Evolutionary conservation across 2,329 filamentous ascomycete genomes (phyloP).

Genomic region (Drechslerella stenobrocha): DNA sequence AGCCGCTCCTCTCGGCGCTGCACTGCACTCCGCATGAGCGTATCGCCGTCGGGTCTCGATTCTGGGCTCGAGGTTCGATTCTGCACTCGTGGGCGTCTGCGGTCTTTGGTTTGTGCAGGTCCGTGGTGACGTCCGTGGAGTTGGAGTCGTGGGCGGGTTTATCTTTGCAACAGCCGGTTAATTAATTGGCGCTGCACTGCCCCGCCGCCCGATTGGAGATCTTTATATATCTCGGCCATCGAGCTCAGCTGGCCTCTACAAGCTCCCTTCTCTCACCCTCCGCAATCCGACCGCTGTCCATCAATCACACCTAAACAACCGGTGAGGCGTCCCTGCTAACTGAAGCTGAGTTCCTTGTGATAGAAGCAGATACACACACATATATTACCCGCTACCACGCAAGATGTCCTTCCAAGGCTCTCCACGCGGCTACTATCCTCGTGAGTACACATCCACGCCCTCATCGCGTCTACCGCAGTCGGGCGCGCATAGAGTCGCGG

Average conservation of each 20-base stretch:
- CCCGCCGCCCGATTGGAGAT: background rate
- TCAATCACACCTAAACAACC: background rate
- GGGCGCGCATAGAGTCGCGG: background rate
- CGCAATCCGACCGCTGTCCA: background rate
- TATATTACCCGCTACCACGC: background rate
- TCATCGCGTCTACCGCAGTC: slow-evolving; percentile 21
- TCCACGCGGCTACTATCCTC: slow-evolving; percentile 59
- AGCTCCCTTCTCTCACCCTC: background rate
- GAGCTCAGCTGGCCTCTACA: background rate
- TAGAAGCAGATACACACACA: slow-evolving; percentile 13
- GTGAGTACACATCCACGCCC: slow-evolving; percentile 54
- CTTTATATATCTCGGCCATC: background rate
- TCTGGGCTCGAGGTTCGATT: too few species aligned
- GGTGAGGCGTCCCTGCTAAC: slow-evolving; percentile 23
- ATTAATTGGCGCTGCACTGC: background rate
- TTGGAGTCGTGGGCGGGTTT: too few species aligned
- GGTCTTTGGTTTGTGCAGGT: too few species aligned
- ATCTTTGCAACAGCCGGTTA: background rate
- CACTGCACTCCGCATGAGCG: too few species aligned
- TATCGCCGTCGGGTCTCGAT: too few species aligned
- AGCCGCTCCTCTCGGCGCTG: too few species aligned
- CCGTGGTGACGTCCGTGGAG: too few species aligned
- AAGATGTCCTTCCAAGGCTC: slow-evolving; percentile 50
- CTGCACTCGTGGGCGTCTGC: too few species aligned
- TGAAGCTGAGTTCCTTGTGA: background rate